A percentile compares a stretch with the other conserved stretches of the same genome.
These are phyloP conservation scores for Mrakia blollopis DNA, from an alignment of 768 basidiomycete genomes.

Conservation along the genomic window DNA sequence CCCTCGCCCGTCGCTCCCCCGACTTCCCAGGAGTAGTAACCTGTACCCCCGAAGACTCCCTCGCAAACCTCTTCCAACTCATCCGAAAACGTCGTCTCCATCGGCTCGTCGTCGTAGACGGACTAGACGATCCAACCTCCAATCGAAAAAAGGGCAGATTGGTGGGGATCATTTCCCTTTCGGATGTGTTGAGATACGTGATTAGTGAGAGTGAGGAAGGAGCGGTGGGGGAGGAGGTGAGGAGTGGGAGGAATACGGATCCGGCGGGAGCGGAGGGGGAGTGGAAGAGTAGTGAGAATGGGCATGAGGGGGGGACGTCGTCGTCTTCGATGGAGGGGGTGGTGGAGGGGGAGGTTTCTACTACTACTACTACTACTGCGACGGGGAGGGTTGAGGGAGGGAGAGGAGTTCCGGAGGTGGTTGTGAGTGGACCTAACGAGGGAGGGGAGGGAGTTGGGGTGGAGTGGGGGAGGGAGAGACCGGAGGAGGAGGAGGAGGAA, in stretches of 20 bases:
- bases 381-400: no score
- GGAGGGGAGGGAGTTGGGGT: no score
- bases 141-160: slow-evolving; percentile 52
- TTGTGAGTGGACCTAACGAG: no score
- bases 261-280: neutral
- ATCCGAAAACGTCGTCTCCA: slow-evolving; percentile 92
- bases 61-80: slow-evolving; percentile 81
- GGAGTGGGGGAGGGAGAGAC: no score
- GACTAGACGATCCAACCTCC: slow-evolving; percentile 33
- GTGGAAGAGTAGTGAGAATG: neutral
- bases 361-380: no score
- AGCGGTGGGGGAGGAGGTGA: neutral
- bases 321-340: neutral
- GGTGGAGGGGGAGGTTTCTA: no score
- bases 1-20: slow-evolving; percentile 80
- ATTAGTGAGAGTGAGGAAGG: slow-evolving; percentile 44
- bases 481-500: no score
- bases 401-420: no score
- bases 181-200: slow-evolving; percentile 79
- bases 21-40: slow-evolving; percentile 97
- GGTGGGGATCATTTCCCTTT: slow-evolving; percentile 79
- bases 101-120: slow-evolving; percentile 85
- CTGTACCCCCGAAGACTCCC: slow-evolving; percentile 84
- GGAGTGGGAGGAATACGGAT: neutral
- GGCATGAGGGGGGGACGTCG: neutral